Conservation (phyloP, 2,329 filamentous ascomycete species). For the Penicillium sp. region DNA sequence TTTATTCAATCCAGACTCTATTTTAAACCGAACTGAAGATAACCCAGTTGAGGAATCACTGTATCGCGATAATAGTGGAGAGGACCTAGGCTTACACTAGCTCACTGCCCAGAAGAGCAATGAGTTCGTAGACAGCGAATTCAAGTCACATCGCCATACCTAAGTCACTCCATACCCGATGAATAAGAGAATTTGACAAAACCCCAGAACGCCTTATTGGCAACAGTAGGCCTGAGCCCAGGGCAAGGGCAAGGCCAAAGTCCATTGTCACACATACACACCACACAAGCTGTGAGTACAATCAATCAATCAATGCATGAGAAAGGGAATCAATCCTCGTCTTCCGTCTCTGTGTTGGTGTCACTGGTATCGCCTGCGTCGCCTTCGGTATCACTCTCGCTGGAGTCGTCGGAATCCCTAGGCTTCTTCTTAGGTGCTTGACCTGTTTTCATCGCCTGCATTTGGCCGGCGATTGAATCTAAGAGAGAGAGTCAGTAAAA, state of each 20-base stretch:
- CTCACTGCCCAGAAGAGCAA: neutral
- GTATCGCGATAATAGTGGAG: neutral
- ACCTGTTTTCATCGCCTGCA: conserved; percentile 72
- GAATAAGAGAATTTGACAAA: conserved; percentile 7
- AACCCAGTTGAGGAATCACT: neutral
- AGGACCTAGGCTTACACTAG: neutral
- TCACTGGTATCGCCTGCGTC: conserved; percentile 49
- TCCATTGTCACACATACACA: conserved; percentile 11
- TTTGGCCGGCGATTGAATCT: conserved; percentile 86
- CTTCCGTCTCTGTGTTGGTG: conserved; percentile 65
- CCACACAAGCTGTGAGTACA: conserved; percentile 17
- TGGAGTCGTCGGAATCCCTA: conserved; percentile 49
- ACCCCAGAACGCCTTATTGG: neutral
- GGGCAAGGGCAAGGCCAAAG: neutral
- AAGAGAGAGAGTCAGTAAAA: conserved; percentile 12
- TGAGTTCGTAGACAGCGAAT: neutral
- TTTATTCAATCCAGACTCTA: neutral
- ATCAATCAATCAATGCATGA: conserved; percentile 18
- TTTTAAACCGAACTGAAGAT: neutral
- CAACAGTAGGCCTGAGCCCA: neutral
- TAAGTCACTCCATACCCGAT: conserved; percentile 12
- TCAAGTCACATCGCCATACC: neutral
- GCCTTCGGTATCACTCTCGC: conserved; percentile 59
- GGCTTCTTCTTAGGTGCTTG: conserved; percentile 49
- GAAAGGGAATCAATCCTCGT: conserved; percentile 50